phyloP scores from a whole-genome alignment of 768 basidiomycete species.

The Kwoniella pini region DNA sequence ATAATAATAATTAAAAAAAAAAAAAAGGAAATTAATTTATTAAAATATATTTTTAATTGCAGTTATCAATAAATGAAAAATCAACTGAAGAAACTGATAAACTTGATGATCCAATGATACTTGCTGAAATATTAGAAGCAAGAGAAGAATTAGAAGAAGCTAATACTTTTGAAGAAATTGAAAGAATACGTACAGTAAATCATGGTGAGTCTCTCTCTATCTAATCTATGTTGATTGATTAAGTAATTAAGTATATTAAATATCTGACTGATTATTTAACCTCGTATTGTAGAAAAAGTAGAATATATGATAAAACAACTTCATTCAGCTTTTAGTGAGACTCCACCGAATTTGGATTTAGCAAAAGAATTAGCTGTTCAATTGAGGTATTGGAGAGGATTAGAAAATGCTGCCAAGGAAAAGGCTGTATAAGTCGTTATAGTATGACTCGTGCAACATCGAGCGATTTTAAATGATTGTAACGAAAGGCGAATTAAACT shows the following conservation, averaged over 20 bases:
- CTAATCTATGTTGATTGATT: too few relatives aligned
- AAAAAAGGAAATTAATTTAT: background rate
- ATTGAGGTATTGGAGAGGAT: constrained; percentile 66
- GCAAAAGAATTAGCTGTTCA: constrained; percentile 67
- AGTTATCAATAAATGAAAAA: constrained; percentile 64
- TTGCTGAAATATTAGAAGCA: constrained; percentile 75
- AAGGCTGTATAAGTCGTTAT: background rate
- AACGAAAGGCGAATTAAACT: too few relatives aligned
- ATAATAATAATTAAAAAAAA: too few relatives aligned
- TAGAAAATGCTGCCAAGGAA: constrained; percentile 55
- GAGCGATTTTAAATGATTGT: too few relatives aligned
- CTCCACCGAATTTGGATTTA: constrained; percentile 60
- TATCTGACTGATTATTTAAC: background rate
- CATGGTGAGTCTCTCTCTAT: constrained; percentile 63
- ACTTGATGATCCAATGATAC: constrained; percentile 68
- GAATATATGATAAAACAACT: constrained; percentile 59
- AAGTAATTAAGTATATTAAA: too few relatives aligned
- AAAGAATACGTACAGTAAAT: constrained; percentile 62
- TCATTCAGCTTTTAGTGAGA: constrained; percentile 59
- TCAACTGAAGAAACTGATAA: constrained; percentile 69
- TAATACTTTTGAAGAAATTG: constrained; percentile 59
- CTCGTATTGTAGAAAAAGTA: constrained; percentile 60
- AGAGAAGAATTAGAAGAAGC: constrained; percentile 75
- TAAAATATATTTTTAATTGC: background rate
- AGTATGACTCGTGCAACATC: too few relatives aligned